These are phyloP conservation scores for Suillus subalutaceus DNA, from an alignment of 768 basidiomycete genomes.

Conservation along the genomic window DNA sequence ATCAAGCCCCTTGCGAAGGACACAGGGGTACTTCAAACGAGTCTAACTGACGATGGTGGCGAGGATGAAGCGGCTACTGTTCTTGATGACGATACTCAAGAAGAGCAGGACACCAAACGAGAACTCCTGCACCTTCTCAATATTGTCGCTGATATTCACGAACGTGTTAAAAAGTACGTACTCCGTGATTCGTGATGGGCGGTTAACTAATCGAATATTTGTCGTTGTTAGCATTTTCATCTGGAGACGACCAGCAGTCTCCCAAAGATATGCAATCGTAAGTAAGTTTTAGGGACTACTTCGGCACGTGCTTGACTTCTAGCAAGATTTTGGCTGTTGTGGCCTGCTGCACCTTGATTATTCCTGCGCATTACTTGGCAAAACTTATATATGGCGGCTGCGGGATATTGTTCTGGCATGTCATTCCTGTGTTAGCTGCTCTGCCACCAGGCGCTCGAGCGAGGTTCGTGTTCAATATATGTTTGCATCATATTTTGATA, in stretches of 20 bases:
- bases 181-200: not conserved
- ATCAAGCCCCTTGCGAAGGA: conserved; percentile 27
- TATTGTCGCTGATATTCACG: conserved; percentile 61
- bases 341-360: conserved; percentile 41
- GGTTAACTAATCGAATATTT: conserved; percentile 2
- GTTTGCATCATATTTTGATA: not conserved
- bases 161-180: conserved; percentile 63
- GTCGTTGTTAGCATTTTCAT: conserved; percentile 53
- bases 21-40: conserved; percentile 1
- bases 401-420: conserved; percentile 67
- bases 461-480: conserved; percentile 39
- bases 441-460: conserved; percentile 48
- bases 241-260: conserved; percentile 62
- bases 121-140: conserved; percentile 43
- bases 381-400: conserved; percentile 48
- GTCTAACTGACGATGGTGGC: conserved; percentile 1
- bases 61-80: conserved; percentile 24
- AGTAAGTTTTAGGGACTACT: conserved; percentile 17
- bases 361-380: conserved; percentile 53
- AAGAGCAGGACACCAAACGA: conserved; percentile 47
- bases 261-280: conserved; percentile 52
- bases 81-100: conserved; percentile 40
- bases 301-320: conserved; percentile 11
- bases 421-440: conserved; percentile 55
- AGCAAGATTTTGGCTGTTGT: conserved; percentile 40